Base-by-base conservation (phyloP, 345 rosid genomes). In the Hypericum perforatum region DNA sequence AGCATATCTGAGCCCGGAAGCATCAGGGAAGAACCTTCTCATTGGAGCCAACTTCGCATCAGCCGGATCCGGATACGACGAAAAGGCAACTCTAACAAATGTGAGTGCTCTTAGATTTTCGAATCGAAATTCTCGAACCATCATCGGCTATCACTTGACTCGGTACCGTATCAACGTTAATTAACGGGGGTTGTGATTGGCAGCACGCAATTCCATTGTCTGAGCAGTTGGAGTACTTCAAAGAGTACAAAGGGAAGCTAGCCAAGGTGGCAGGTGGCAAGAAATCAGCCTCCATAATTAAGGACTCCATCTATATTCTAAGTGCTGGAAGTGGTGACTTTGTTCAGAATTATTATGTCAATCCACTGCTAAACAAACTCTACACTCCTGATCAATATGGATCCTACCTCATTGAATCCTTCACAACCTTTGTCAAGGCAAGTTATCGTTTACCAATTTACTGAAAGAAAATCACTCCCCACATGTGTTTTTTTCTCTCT, bases 1-100 rank as follows among this genome's bases (percentile, higher is more conserved):
- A 10, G 86, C 95, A 41, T 92, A 88, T 61, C 81, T 85, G 38
- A 82, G 98, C 67, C 96, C 91, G 0, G 76, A 83, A 49, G 96
- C 96, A 60, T 76, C 94, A 2, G 95, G 98, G 3, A 80, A 74
- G 49, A 92, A 78, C 57, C 98, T 92, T 56, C 82, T 92, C n/a
- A 81, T 85, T 52, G 98, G 95, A 66, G 80, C 87, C 49, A 92
- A 85, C 71, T 92, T 88, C 58, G 98, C 96, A 60, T 85, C 96
- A 0, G 96, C 98, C 57, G 98, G 76, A 47, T 76, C 95, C 62
- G 98, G 98, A 41, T 92, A 75, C 41, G 95, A 92, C 60, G 95
- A 88, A 11, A 73, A 60, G 59, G 82, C 94, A 37, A 82, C 98
- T 11, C 5, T n/a, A 14, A 0, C 77, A 41, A 89, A 72, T 50